A percentile compares a stretch with the other conserved stretches of the same genome.
phyloP scores from a whole-genome alignment of 2,329 filamentous ascomycete species.

The Aspergillus caelatus region DNA sequence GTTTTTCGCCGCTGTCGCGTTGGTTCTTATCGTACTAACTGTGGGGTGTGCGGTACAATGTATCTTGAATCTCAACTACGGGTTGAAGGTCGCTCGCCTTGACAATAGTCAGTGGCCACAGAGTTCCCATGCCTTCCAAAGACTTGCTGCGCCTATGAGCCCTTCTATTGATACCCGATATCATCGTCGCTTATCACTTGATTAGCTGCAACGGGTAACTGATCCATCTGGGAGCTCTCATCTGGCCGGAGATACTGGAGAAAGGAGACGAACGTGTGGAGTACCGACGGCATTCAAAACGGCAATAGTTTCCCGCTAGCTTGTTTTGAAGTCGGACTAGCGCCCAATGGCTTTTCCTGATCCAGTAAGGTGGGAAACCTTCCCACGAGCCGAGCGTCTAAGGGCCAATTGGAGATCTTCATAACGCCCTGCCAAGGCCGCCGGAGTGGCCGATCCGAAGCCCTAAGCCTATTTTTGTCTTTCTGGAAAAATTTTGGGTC shows the following conservation, averaged over 20 bases:
- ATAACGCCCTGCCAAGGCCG: not conserved
- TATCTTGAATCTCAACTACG: not conserved
- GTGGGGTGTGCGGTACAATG: slow-evolving; percentile 2
- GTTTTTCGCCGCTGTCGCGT: slow-evolving; percentile 1
- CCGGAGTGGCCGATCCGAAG: not conserved
- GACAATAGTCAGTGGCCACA: not conserved
- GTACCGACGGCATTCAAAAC: too few species aligned
- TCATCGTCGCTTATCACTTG: not conserved
- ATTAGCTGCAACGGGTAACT: not conserved
- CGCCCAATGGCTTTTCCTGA: not conserved
- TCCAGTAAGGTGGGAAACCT: not conserved
- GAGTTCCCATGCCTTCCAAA: not conserved
- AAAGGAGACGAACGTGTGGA: too few species aligned
- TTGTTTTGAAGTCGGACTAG: not conserved
- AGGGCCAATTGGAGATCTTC: not conserved
- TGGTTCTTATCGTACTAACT: not conserved
- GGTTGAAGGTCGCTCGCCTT: not conserved
- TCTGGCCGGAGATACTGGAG: too few species aligned
- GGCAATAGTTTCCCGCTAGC: too few species aligned
- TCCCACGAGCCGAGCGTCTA: not conserved
- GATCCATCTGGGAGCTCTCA: too few species aligned
- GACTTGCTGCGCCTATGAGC: not conserved
- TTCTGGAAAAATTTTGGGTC: not conserved
- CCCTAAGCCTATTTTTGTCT: not conserved
- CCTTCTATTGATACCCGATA: not conserved